Conservation (phyloP, 495 filamentous ascomycete species). For the Penicillium parvum region DNA sequence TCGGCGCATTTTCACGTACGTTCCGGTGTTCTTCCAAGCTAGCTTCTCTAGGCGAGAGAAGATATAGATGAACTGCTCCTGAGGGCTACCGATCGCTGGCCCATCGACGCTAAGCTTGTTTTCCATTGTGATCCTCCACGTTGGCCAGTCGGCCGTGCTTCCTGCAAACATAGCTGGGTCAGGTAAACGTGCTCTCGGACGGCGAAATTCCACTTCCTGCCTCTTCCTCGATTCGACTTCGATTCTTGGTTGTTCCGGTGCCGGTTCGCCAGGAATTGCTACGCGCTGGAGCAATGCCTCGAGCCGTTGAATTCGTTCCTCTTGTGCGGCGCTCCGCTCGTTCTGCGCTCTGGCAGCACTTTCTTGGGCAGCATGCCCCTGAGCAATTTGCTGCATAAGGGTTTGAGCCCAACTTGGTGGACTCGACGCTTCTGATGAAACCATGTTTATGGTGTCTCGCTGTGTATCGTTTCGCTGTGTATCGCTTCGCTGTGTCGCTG, state of each 20-base stretch:
- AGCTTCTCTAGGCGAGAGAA: slow-evolving; percentile 10
- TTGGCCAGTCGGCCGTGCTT: slow-evolving; percentile 1
- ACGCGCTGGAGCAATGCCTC: background rate
- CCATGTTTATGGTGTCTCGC: too few species aligned
- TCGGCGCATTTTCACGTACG: slow-evolving; percentile 2
- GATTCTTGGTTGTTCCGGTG: slow-evolving; percentile 1
- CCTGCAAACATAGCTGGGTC: slow-evolving; percentile 1
- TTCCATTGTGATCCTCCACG: background rate
- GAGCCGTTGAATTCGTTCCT: background rate
- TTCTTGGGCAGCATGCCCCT: background rate
- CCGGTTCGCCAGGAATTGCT: background rate
- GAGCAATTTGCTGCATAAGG: background rate
- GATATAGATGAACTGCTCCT: slow-evolving; percentile 3
- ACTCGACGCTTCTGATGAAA: slow-evolving; percentile 2
- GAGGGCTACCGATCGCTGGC: background rate
- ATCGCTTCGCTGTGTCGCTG: too few species aligned
- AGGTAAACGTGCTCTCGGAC: background rate
- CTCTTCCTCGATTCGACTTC: background rate
- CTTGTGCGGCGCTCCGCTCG: background rate
- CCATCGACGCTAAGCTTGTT: slow-evolving; percentile 4
- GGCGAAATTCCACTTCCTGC: background rate
- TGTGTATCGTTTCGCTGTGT: too few species aligned
- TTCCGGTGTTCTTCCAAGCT: slow-evolving; percentile 4
- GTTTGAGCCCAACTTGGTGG: background rate
- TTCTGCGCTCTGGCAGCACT: too few species aligned